Percentiles rank a stretch among this genome's conserved stretches.
phyloP scores from a whole-genome alignment of 1,284 basidiomycete genomes.

The Hemileia vastatrix region DNA sequence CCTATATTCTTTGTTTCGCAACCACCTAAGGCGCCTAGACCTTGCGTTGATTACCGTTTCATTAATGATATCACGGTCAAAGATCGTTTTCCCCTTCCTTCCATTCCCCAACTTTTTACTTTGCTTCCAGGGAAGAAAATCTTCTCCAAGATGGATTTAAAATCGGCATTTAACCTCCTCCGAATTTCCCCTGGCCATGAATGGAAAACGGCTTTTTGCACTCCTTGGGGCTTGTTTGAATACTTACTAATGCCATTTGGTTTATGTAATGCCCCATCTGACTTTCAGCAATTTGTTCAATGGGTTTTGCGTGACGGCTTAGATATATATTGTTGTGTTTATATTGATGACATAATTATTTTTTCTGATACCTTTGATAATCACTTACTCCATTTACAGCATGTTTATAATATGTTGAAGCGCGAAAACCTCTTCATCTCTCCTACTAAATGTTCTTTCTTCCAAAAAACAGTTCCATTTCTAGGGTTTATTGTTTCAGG shows the following conservation, averaged over 20 bases:
- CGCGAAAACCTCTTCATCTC: background rate
- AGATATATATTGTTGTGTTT: conserved; percentile 36
- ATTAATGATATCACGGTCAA: background rate
- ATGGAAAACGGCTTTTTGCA: conserved; percentile 13
- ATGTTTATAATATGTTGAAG: background rate
- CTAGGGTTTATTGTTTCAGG: conserved; percentile 4
- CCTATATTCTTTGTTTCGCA: conserved; percentile 1
- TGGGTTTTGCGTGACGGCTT: conserved; percentile 32
- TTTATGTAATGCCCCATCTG: conserved; percentile 5
- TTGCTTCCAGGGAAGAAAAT: background rate
- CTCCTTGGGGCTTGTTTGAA: conserved; percentile 13
- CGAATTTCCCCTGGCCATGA: background rate
- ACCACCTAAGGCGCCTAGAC: background rate
- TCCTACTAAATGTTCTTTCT: conserved; percentile 8
- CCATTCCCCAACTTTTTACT: background rate
- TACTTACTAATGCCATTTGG: conserved; percentile 18
- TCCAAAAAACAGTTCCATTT: conserved; percentile 2
- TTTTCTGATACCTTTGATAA: conserved; percentile 43
- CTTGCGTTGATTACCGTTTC: conserved; percentile 10
- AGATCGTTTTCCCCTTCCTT: conserved; percentile 7
- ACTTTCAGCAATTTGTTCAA: conserved; percentile 28
- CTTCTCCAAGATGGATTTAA: conserved; percentile 3
- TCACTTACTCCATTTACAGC: conserved; percentile 19
- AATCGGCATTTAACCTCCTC: background rate
- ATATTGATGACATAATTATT: conserved; percentile 46